Percentiles rank a stretch among this genome's conserved stretches.
phyloP scores from a whole-genome alignment of 2,329 filamentous ascomycete species.

The Pseudocercospora cruenta region DNA sequence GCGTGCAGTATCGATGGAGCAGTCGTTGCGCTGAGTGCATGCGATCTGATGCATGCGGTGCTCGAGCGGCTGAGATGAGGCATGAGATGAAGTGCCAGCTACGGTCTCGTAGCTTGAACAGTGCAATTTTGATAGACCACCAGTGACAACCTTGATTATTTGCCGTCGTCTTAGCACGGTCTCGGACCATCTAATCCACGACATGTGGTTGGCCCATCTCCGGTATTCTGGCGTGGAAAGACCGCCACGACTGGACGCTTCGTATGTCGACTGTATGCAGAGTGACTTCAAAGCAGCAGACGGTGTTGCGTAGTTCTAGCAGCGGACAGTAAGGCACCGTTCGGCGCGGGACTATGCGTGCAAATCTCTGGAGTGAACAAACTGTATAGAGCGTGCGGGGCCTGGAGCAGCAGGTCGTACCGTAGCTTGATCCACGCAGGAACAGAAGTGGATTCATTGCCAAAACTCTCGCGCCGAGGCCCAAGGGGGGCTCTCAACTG shows the following conservation, averaged over 20 bases:
- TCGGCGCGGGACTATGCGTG: neutral
- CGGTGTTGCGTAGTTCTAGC: neutral
- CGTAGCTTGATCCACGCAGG: neutral
- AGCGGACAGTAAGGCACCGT: neutral
- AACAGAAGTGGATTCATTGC: neutral
- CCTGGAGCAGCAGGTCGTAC: neutral
- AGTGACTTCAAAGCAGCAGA: neutral
- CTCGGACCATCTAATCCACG: neutral
- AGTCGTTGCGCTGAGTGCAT: neutral
- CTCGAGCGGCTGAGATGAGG: neutral
- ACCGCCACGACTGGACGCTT: constrained; percentile 4
- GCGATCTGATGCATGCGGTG: neutral
- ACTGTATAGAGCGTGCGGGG: neutral
- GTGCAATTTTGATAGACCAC: constrained; percentile 1
- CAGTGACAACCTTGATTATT: neutral
- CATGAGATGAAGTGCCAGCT: neutral
- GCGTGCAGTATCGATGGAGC: neutral
- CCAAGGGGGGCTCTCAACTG: neutral
- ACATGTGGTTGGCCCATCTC: neutral
- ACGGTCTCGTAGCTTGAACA: neutral
- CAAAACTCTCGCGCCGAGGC: neutral
- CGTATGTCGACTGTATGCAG: neutral
- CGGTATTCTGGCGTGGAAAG: neutral
- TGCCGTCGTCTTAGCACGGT: neutral
- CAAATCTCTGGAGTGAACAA: neutral